phyloP scores from a whole-genome alignment of 306 rosid genomes.

The Castanea crenata region DNA sequence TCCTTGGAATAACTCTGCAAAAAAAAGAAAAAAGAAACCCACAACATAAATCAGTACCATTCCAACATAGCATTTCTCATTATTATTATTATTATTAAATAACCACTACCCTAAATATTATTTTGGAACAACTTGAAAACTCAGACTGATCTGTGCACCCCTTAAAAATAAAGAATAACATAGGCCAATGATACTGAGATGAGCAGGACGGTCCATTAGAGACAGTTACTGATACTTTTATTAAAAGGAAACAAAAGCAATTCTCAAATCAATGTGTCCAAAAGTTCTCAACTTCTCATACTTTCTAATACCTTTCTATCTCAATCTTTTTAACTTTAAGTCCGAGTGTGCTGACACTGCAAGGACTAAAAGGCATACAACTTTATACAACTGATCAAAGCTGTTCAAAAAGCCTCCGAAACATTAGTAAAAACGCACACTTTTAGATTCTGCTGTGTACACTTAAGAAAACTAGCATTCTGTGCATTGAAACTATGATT shows the following conservation, averaged over 20 bases:
- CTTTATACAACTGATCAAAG: slow-evolving; percentile 36
- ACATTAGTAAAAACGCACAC: slow-evolving; percentile 26
- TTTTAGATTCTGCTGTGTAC: neutral
- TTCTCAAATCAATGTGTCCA: slow-evolving; percentile 16
- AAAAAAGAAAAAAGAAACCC: slow-evolving; percentile 11
- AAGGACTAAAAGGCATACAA: slow-evolving; percentile 40
- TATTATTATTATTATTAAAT: neutral
- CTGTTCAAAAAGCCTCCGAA: slow-evolving; percentile 23
- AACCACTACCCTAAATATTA: neutral
- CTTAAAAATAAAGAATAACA: neutral
- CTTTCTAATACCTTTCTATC: slow-evolving; percentile 25
- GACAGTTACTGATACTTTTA: neutral
- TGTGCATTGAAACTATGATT: neutral
- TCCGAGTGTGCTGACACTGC: slow-evolving; percentile 16
- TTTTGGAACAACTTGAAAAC: no score
- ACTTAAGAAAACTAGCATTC: neutral
- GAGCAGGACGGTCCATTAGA: slow-evolving; percentile 6
- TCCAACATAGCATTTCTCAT: neutral
- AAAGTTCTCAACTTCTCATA: slow-evolving; percentile 12
- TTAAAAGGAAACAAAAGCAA: slow-evolving; percentile 1
- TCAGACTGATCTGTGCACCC: no score
- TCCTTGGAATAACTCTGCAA: slow-evolving; percentile 84
- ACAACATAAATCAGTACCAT: slow-evolving; percentile 17
- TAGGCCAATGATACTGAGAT: neutral
- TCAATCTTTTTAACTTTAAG: slow-evolving; percentile 17